A percentile compares a stretch with the other conserved stretches of the same genome.
Conservation (phyloP, 345 rosid species). For the Eucalyptus microcorys region DNA sequence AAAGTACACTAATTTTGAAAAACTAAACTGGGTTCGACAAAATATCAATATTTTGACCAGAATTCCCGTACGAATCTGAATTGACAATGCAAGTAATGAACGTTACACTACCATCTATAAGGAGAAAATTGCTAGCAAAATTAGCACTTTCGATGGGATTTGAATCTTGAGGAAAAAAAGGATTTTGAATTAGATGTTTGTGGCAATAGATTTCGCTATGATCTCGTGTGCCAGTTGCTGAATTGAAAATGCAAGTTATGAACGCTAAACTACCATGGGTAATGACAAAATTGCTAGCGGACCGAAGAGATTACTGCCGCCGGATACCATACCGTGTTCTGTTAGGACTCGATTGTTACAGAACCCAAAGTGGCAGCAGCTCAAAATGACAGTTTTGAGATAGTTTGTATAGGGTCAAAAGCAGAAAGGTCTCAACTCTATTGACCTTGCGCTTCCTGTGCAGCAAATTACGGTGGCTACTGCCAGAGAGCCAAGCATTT, state of each 20-base stretch:
- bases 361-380: neutral
- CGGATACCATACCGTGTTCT: neutral
- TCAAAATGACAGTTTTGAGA: neutral
- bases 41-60: neutral
- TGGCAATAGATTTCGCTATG: neutral
- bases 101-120: no score
- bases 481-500: constrained; percentile 52
- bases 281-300: neutral
- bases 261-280: neutral
- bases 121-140: neutral
- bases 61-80: no score
- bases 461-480: constrained; percentile 65
- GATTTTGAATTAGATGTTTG: neutral
- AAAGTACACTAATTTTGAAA: neutral
- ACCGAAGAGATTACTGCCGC: neutral
- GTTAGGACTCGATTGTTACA: neutral
- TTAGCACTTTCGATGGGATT: neutral
- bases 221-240: neutral
- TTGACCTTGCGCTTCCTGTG: neutral
- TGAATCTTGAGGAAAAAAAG: no score
- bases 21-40: neutral
- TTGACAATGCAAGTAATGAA: no score
- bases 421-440: neutral
- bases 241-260: neutral
- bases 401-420: neutral